Conservation (phyloP, 1,139 yeast species). For the Debaryomycetaceae sp. region DNA sequence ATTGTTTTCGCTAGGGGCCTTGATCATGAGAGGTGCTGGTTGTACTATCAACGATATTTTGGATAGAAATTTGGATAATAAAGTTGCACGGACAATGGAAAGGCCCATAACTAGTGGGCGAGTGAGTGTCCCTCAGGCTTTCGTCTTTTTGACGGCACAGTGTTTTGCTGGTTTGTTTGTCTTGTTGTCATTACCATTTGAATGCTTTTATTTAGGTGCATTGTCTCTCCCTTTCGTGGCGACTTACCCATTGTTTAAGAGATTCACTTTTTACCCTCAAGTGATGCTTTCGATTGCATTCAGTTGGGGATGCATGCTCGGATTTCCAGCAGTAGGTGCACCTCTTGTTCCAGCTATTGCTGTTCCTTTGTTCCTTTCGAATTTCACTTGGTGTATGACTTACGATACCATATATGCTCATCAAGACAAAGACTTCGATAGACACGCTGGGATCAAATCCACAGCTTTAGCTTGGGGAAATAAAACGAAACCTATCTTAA, state of each 20-base stretch:
- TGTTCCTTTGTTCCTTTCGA: slow-evolving; percentile 71
- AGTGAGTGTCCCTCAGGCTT: slow-evolving; percentile 69
- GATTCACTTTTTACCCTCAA: slow-evolving; percentile 96
- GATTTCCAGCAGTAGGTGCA: slow-evolving; percentile 92
- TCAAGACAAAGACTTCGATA: slow-evolving; percentile 88
- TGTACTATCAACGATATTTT: slow-evolving; percentile 90
- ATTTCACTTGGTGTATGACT: slow-evolving; percentile 89
- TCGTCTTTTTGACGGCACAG: slow-evolving; percentile 71
- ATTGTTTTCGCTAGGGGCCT: slow-evolving; percentile 77
- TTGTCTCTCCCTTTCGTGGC: slow-evolving; percentile 76
- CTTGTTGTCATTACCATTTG: slow-evolving; percentile 67
- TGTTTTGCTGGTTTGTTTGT: slow-evolving; percentile 75
- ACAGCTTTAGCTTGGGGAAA: slow-evolving; percentile 94
- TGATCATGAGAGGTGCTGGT: slow-evolving; percentile 97
- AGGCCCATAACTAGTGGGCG: slow-evolving; percentile 91
- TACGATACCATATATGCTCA: slow-evolving; percentile 97
- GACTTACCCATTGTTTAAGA: slow-evolving; percentile 87
- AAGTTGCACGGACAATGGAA: slow-evolving; percentile 83
- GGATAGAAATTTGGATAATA: slow-evolving; percentile 77
- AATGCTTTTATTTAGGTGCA: slow-evolving; percentile 82
- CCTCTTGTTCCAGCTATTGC: slow-evolving; percentile 72
- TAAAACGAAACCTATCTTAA: slow-evolving; percentile 65
- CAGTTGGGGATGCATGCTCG: slow-evolving; percentile 92
- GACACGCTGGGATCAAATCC: slow-evolving; percentile 86
- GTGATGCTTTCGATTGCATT: slow-evolving; percentile 76